These are phyloP conservation scores for Eremothecium cymbalariae DNA, from an alignment of 1,139 yeast genomes.

Conservation along the genomic window DNA sequence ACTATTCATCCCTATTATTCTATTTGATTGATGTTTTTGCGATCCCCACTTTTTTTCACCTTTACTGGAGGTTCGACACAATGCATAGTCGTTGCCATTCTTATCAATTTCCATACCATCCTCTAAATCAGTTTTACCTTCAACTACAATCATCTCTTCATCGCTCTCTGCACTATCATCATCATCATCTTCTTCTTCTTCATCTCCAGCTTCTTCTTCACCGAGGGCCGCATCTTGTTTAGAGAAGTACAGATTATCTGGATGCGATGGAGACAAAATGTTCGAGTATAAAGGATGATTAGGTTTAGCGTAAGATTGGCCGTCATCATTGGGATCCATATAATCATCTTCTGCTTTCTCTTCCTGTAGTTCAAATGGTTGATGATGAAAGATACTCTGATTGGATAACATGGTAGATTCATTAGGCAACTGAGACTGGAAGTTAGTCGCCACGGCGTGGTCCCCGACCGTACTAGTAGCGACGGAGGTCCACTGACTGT, in stretches of 20 bases:
- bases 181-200: conserved; percentile 20
- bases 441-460: conserved; percentile 13
- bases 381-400: conserved; percentile 16
- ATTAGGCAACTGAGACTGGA: conserved; percentile 3
- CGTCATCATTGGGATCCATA: conserved; percentile 76
- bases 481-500: conserved; percentile 9
- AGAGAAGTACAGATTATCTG: conserved; percentile 17
- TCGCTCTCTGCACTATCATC: conserved; percentile 19
- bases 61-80: conserved; percentile 38
- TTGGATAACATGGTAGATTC: conserved; percentile 7
- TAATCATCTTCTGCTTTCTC: conserved; percentile 50
- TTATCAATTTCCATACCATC: conserved; percentile 24
- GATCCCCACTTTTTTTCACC: conserved; percentile 37
- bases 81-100: conserved; percentile 30
- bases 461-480: conserved; percentile 9
- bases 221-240: conserved; percentile 16
- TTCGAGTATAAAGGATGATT: conserved; percentile 47
- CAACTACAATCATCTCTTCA: conserved; percentile 5
- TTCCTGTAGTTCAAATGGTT: conserved; percentile 26
- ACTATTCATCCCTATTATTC: conserved; percentile 32
- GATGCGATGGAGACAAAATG: conserved; percentile 21
- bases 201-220: conserved; percentile 22
- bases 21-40: conserved; percentile 30
- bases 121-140: conserved; percentile 12
- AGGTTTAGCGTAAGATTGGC: conserved; percentile 59